Evolutionary conservation across 768 basidiomycete genomes (phyloP).

Genomic region (Amanita subjunquillea): DNA sequence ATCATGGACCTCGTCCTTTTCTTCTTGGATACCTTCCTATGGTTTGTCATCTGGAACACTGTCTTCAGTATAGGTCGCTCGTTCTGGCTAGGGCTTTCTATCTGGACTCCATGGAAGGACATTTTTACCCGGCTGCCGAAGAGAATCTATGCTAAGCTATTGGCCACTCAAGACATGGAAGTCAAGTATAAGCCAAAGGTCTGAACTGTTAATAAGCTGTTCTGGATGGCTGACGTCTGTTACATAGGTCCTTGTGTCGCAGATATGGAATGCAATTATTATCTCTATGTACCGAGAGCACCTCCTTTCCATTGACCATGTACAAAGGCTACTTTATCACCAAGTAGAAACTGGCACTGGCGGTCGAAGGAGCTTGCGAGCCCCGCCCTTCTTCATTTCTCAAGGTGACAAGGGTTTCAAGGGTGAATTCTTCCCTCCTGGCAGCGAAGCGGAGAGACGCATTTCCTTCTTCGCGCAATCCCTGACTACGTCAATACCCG

Average conservation of each 20-base stretch:
- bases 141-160: conserved; percentile 90
- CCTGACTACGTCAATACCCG: conserved; percentile 88
- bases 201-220: conserved; percentile 11
- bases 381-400: conserved; percentile 96
- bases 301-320: conserved; percentile 95
- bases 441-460: conserved; percentile 92
- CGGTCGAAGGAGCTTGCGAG: conserved; percentile 84
- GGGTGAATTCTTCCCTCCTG: conserved; percentile 86
- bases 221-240: conserved; percentile 2
- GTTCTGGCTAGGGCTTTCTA: conserved; percentile 86
- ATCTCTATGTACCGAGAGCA: conserved; percentile 99
- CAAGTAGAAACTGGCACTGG: conserved; percentile 77
- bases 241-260: conserved; percentile 84
- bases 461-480: conserved; percentile 99
- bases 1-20: conserved; percentile 95
- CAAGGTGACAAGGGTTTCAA: conserved; percentile 79
- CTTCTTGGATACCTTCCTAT: conserved; percentile 99
- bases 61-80: conserved; percentile 83
- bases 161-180: conserved; percentile 94
- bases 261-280: conserved; percentile 99
- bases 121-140: conserved; percentile 95
- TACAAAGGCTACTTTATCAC: conserved; percentile 95
- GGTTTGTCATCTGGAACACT: conserved; percentile 99
- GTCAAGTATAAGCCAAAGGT: conserved; percentile 99
- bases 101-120: conserved; percentile 99